These are phyloP conservation scores for Dryas drummondii DNA, from an alignment of 306 rosid genomes.

Conservation along the genomic window DNA sequence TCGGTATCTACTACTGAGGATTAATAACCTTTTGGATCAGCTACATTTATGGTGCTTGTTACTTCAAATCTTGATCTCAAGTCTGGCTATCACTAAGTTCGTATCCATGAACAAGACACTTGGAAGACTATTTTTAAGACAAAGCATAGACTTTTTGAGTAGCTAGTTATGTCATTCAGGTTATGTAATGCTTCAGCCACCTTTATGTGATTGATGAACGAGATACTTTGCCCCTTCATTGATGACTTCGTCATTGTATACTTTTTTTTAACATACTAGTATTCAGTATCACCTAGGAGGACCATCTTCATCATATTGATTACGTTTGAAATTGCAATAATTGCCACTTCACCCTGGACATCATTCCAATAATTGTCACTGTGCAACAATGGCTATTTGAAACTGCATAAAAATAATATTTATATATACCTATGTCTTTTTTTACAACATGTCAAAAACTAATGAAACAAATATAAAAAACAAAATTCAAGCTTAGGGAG, in stretches of 20 bases:
- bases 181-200: neutral
- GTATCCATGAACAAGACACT: neutral
- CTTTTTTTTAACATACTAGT: neutral
- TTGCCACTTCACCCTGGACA: too few relatives aligned
- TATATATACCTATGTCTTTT: too few relatives aligned
- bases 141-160: neutral
- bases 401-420: too few relatives aligned
- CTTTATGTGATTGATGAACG: neutral
- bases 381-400: too few relatives aligned
- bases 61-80: neutral
- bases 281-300: neutral
- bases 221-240: neutral
- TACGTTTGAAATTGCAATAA: too few relatives aligned
- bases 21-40: neutral
- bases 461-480: too few relatives aligned
- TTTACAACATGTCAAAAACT: too few relatives aligned
- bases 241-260: neutral
- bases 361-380: too few relatives aligned
- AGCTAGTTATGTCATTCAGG: neutral
- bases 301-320: too few relatives aligned
- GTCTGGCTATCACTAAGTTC: neutral
- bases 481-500: too few relatives aligned
- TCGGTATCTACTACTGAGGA: neutral
- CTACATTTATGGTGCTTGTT: neutral
- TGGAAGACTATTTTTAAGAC: neutral